Evolutionary conservation across 1,284 basidiomycete genomes (phyloP), one percentile per base, ranked within the genome.

Genomic region (Mycena citricolor): DNA sequence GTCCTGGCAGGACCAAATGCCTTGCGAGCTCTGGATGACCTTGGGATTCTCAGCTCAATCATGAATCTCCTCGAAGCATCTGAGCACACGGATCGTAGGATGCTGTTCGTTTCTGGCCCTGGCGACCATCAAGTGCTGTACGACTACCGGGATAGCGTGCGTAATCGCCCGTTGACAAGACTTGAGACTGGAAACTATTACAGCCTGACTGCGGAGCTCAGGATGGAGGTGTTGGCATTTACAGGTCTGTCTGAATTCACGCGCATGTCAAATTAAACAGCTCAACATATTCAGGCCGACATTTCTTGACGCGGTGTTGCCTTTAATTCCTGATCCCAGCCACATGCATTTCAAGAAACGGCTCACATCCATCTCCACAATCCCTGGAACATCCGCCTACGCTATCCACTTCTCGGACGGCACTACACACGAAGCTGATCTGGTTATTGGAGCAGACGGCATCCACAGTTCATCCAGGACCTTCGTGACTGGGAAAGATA

Each of bases 361-460:
- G 11, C 76, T 74, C 54, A 61, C 59, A n/a, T 62, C 62, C 8
- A 55, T 75, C 28, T 52, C 61, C n/a, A 44, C 52, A 19, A 33
- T 59, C 4, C 44, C 55, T 22, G n/a, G n/a, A n/a, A 59, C 61
- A 6, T 59, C 60, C 6, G 59, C 52, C 5, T 56, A 66, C 8
- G 42, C 59, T 13, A 52, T 79, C 2, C 57, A 64, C 20, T 79
- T 79, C 51, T 47, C 68, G 5, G 75, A 79, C 51, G 71, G 72
- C 4, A 69, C 70, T 10, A 64, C 61, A 0, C 61, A 71, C 46
- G 68, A 71, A 50, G 61, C 76, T 4, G 76, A 80, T 45, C 55
- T 80, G 8, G 66, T 80, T 17, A 64, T 81, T 39, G 77, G 76
- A 10, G 71, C 76, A 2, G 78, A 80, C 52, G 78, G 78, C 0